phyloP scores from a whole-genome alignment of 2,329 filamentous ascomycete genomes.

The Dothiorella sarmentorum region DNA sequence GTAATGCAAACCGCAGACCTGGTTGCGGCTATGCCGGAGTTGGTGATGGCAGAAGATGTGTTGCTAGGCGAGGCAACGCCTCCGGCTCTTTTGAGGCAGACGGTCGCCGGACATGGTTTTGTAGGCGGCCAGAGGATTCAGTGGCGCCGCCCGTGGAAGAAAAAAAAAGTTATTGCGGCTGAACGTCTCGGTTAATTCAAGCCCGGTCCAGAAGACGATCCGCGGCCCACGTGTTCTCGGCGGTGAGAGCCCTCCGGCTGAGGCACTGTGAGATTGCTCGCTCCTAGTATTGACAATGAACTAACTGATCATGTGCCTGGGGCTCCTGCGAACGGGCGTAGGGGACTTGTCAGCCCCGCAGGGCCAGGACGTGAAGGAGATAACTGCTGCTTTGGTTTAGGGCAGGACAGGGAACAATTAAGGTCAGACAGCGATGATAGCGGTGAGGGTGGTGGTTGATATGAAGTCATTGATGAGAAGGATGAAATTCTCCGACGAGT shows the following conservation, averaged over 20 bases:
- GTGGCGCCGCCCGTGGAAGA: background rate
- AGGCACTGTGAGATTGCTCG: too few relatives aligned
- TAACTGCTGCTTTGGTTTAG: background rate
- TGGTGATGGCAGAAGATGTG: too few relatives aligned
- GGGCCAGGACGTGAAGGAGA: background rate
- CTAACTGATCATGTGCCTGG: too few relatives aligned
- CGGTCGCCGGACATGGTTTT: too few relatives aligned
- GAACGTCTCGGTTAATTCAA: background rate
- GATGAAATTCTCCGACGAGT: background rate
- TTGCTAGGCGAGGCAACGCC: too few relatives aligned
- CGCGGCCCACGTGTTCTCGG: background rate
- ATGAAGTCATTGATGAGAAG: background rate
- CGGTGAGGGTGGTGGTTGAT: background rate
- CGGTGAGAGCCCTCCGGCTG: constrained; percentile 3
- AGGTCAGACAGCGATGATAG: background rate
- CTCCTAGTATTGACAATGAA: background rate
- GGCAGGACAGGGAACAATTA: background rate
- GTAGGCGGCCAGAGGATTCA: too few relatives aligned
- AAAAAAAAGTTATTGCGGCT: background rate
- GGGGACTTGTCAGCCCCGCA: too few relatives aligned
- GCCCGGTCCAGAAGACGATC: background rate
- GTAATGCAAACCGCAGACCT: too few relatives aligned
- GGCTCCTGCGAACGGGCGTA: background rate
- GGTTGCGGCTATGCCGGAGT: too few relatives aligned
- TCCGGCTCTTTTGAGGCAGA: too few relatives aligned